Base-by-base conservation (phyloP, 2,329 filamentous ascomycete species). In the Fusarium chaquense region DNA sequence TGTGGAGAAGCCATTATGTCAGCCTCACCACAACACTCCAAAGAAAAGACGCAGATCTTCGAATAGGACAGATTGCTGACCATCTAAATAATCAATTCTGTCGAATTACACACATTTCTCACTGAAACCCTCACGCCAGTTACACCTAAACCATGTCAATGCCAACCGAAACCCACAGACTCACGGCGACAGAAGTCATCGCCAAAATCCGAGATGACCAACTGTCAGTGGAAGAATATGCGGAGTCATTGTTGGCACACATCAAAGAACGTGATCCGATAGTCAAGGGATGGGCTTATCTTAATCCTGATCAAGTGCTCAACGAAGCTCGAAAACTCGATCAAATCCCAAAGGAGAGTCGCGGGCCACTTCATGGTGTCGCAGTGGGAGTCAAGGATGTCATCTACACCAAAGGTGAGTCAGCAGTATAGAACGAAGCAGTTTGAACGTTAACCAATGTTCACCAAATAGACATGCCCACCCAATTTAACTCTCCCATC, bases 401-500 rank as follows among this genome's bases (percentile, higher is more conserved):
- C 22, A 68, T 68, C 8, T 59, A 68, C 3, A 68, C 65, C 0
- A 69, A 68, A 33, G 65, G 63, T 38, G 12, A 45, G 60, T 24
- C 7, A 2, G 3, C 5, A 2, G 3, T 3, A 16, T n/a, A 1
- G 2, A 2, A 13, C 7, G 0, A 22, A 3, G 18, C 0, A 35
- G 10, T 4, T 1, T 16, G 3, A 7, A n/a, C 7, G 3, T 4
- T 2, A 0, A 6, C 11, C 4, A 5, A 16, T 10, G n/a, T 12
- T 7, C 3, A 8, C 0, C 4, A 5, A 0, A 15, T 4, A 81
- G 84, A 86, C 53, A 86, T 88, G 84, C 87, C 86, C 2, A 88
- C 86, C 0, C 79, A 83, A 33, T 81, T 82, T 71, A 84, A 84
- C 64, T 90, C 87, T 0, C 77, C 83, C 1, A 82, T 89, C 4